Percentiles rank a stretch among this genome's conserved stretches.
Conservation (phyloP, 2,329 filamentous ascomycete genomes). For the Paecilomyces sp. region DNA sequence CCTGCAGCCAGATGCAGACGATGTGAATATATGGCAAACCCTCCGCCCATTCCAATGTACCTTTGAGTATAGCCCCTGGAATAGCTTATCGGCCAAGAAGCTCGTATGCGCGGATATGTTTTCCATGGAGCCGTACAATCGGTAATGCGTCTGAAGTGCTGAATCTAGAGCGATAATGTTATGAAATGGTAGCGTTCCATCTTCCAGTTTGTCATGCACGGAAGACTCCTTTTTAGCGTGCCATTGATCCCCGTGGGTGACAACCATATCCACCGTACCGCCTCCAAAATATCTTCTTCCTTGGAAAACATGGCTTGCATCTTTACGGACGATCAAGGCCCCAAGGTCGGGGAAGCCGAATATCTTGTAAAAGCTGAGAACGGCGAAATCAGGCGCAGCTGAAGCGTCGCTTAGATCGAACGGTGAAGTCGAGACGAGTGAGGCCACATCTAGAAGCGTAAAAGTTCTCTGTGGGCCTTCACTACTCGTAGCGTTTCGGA, state of each 20-base stretch:
- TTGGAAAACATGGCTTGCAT: slow-evolving; percentile 56
- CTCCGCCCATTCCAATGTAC: slow-evolving; percentile 60
- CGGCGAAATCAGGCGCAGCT: slow-evolving; percentile 71
- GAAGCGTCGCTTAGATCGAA: slow-evolving; percentile 60
- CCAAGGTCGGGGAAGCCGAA: slow-evolving; percentile 94
- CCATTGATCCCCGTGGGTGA: slow-evolving; percentile 71
- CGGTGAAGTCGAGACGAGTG: slow-evolving; percentile 67
- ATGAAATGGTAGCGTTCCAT: slow-evolving; percentile 86
- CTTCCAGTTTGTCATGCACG: slow-evolving; percentile 77
- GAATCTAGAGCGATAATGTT: slow-evolving; percentile 75
- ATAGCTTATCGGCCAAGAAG: slow-evolving; percentile 55
- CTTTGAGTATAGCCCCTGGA: slow-evolving; percentile 51
- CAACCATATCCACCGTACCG: slow-evolving; percentile 86
- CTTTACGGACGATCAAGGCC: slow-evolving; percentile 71
- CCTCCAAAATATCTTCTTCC: slow-evolving; percentile 81
- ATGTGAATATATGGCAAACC: slow-evolving; percentile 62
- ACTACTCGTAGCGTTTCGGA: slow-evolving; percentile 31
- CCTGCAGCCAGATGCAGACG: slow-evolving; percentile 33
- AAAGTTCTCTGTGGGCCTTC: slow-evolving; percentile 42
- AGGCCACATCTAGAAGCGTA: slow-evolving; percentile 77
- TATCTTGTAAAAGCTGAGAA: slow-evolving; percentile 92
- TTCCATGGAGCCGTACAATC: slow-evolving; percentile 65
- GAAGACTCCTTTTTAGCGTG: slow-evolving; percentile 66
- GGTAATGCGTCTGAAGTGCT: slow-evolving; percentile 62
- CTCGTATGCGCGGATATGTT: slow-evolving; percentile 64